Conservation (phyloP, 83 land plant genomes). For the Picea engelmannii region DNA sequence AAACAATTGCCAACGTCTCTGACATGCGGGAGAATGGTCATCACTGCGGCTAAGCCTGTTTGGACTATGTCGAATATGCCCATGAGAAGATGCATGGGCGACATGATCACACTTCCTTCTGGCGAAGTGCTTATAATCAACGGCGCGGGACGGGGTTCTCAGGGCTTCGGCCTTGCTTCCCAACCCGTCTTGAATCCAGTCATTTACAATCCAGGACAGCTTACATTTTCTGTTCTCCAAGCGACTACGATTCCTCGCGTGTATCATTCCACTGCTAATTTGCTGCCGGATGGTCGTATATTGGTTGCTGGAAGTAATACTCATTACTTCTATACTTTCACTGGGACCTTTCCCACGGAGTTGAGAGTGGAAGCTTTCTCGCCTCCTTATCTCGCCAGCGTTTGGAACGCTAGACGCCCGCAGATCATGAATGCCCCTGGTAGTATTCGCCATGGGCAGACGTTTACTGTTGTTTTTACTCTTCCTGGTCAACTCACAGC, state of each 20-base stretch:
- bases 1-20: slow-evolving; percentile 4
- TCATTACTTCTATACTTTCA: slow-evolving; percentile 25
- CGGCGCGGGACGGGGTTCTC: neutral
- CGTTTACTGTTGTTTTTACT: slow-evolving; percentile 33
- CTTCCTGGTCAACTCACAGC: slow-evolving; percentile 21
- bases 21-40: slow-evolving; percentile 17
- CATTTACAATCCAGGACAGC: slow-evolving; percentile 3
- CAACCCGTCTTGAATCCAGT: slow-evolving; percentile 12
- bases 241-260: slow-evolving; percentile 29
- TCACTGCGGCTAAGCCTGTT: neutral
- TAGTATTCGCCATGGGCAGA: slow-evolving; percentile 35
- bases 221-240: neutral
- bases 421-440: slow-evolving; percentile 7
- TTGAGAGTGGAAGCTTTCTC: slow-evolving; percentile 64
- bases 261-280: slow-evolving; percentile 53
- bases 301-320: slow-evolving; percentile 46
- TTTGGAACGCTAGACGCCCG: too few relatives aligned
- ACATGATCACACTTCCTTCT: slow-evolving; percentile 18
- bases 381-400: slow-evolving; percentile 42
- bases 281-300: slow-evolving; percentile 41
- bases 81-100: slow-evolving; percentile 16
- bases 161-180: neutral
- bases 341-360: slow-evolving; percentile 48
- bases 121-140: slow-evolving; percentile 14
- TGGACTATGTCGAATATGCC: slow-evolving; percentile 20